Conservation (phyloP, 345 rosid genomes). For the Eucalyptus brandiana region DNA sequence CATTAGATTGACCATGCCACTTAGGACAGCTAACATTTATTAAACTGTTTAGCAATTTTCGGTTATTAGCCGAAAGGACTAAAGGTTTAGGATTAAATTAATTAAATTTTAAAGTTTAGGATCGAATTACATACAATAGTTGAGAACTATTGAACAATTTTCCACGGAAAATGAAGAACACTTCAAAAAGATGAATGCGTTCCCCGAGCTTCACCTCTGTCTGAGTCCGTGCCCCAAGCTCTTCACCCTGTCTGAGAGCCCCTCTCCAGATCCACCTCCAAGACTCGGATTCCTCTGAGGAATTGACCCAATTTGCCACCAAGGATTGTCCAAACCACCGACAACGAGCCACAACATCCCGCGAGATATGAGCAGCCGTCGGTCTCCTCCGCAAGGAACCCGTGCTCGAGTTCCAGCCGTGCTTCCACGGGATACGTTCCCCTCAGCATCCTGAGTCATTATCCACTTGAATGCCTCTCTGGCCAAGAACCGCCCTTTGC, state of each 20-base stretch:
- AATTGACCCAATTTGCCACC: not conserved
- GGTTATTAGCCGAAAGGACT: no score
- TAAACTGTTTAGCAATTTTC: no score
- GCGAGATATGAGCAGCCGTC: not conserved
- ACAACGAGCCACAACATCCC: not conserved
- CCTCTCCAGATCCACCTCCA: not conserved
- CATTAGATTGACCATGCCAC: no score
- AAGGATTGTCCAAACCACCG: not conserved
- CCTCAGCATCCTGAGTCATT: not conserved
- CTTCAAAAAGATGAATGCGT: not conserved
- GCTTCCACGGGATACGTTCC: not conserved
- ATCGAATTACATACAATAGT: no score
- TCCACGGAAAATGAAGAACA: no score
- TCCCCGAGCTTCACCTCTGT: not conserved
- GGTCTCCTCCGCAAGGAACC: not conserved
- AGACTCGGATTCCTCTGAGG: not conserved
- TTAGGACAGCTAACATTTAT: no score
- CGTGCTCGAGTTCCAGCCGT: not conserved
- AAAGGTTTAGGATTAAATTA: no score
- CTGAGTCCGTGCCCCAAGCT: no score
- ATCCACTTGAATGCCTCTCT: not conserved
- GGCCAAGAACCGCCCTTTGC: not conserved
- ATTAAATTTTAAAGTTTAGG: no score
- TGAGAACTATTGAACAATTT: not conserved
- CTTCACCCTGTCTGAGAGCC: not conserved